Conservation (phyloP, 306 rosid genomes). For the Ochetophila trinervis region DNA sequence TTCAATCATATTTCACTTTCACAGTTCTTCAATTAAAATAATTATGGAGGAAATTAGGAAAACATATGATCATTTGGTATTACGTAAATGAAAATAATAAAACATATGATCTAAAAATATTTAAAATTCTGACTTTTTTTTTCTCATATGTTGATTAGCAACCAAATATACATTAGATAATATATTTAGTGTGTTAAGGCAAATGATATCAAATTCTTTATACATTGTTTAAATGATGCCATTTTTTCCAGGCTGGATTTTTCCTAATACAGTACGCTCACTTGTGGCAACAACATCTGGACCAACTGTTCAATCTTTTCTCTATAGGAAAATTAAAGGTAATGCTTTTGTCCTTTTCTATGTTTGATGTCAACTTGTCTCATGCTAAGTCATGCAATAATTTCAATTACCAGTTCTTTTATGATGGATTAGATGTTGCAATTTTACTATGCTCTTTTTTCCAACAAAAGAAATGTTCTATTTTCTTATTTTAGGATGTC, state of each 20-base stretch:
- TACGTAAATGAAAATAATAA: not conserved
- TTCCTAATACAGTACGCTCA: constrained; percentile 82
- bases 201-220: not conserved
- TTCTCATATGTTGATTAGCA: not conserved
- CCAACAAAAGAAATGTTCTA: not conserved
- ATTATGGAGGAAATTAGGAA: too few species aligned
- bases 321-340: constrained; percentile 80
- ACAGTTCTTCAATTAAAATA: too few species aligned
- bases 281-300: constrained; percentile 85
- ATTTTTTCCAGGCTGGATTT: constrained; percentile 73
- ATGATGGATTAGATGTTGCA: too few species aligned
- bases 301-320: constrained; percentile 57
- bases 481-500: too few species aligned
- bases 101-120: not conserved
- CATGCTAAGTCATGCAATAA: too few species aligned
- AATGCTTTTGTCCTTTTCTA: not conserved
- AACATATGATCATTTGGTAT: too few species aligned
- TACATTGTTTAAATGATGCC: not conserved
- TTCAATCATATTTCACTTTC: too few species aligned
- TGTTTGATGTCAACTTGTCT: not conserved
- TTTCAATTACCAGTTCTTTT: too few species aligned
- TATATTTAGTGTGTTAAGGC: not conserved
- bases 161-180: not conserved
- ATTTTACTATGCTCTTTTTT: not conserved
- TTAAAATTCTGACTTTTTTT: not conserved